phyloP scores from a whole-genome alignment of 768 basidiomycete species.

The Leccinum uliginosum region DNA sequence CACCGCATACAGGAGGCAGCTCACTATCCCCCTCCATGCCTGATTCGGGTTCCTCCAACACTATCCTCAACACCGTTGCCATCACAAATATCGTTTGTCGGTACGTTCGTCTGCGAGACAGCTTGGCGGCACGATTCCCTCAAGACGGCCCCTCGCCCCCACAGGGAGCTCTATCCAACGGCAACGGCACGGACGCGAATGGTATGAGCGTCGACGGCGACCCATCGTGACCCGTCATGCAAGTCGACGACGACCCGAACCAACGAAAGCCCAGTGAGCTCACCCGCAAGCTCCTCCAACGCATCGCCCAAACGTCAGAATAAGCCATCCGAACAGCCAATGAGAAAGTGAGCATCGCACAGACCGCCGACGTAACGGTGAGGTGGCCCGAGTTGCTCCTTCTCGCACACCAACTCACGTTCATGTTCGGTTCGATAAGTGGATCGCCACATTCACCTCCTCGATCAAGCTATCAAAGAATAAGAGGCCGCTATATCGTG shows the following conservation, averaged over 20 bases:
- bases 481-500: slow-evolving; percentile 54
- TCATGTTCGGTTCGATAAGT: slow-evolving; percentile 41
- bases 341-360: slow-evolving; percentile 75
- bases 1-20: no score
- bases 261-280: slow-evolving; percentile 30
- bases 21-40: no score
- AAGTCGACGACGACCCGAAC: slow-evolving; percentile 4
- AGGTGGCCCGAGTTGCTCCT: slow-evolving; percentile 20
- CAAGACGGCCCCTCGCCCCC: not conserved
- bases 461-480: slow-evolving; percentile 71
- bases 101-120: slow-evolving; percentile 41
- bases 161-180: not conserved
- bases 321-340: slow-evolving; percentile 60
- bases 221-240: slow-evolving; percentile 6
- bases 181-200: not conserved
- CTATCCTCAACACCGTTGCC: no score
- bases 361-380: slow-evolving; percentile 67
- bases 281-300: slow-evolving; percentile 49
- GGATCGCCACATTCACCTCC: slow-evolving; percentile 71
- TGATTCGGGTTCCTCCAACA: no score
- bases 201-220: slow-evolving; percentile 3
- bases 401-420: not conserved
- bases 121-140: slow-evolving; percentile 15
- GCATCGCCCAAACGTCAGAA: slow-evolving; percentile 56
- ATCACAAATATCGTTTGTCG: no score